Base-by-base conservation (phyloP, 73 alveolate genomes). In the Stentor roeselii region DNA sequence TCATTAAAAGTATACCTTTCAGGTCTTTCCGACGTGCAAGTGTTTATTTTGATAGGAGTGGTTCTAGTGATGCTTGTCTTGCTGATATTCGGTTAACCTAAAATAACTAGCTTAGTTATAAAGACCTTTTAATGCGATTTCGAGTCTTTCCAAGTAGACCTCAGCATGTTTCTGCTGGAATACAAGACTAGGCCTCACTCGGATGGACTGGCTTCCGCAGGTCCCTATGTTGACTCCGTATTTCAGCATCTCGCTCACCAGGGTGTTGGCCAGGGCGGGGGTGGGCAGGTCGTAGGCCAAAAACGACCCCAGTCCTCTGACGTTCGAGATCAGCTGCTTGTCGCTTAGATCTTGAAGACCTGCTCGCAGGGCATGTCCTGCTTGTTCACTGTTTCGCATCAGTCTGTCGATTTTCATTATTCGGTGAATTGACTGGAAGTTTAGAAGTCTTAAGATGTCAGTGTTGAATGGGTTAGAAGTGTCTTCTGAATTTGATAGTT, bases 261-360 rank as follows among this genome's bases (percentile, higher is more conserved):
- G 21, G 3, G 21, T 75, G 36, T 38, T 30, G 0, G 85, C 40
- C n/a, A 31, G 59, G 1, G 76, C 78, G 27, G 50, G 35, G 42
- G 50, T 42, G 27, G 42, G n/a, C 50, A 77, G 15, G 50, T 86
- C 92, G 36, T 41, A 82, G 3, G 89, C 92, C 3, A 82, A 34
- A 78, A 75, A 86, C 0, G 83, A 27, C 0, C 92, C 92, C 3
- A 59, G 27, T n/a, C 92, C 92, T 86, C 92, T 86, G 32, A 83
- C n/a, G 59, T 83, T 86, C 0, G 80, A 31, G 38, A 86, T 75
- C 0, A 35, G 37, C 0, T 39, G 30, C 76, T 87, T 75, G 34
- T 42, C 39, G 85, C 59, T 21, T 82, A 76, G 21, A 2, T 75
- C 39, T 36, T 34, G 36, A 4, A 83, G 86, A 30, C 75, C 67